A percentile compares a stretch with the other conserved stretches of the same genome.
These are phyloP conservation scores for Kurtzmaniella natalensis DNA, from an alignment of 1,139 yeast species.

Conservation along the genomic window DNA sequence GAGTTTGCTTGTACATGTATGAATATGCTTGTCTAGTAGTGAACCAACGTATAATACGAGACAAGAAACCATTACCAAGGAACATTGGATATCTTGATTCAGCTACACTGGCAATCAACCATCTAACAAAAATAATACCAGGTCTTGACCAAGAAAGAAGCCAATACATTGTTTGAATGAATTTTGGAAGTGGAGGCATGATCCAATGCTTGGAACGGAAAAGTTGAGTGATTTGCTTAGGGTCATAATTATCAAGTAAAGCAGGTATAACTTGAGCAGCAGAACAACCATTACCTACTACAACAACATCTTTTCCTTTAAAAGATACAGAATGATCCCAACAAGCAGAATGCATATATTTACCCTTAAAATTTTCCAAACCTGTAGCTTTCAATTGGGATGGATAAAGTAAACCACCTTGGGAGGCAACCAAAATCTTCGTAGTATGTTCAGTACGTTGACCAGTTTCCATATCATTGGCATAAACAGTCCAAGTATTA, in stretches of 20 bases:
- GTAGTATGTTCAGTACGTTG: constrained; percentile 23
- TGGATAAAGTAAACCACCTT: constrained; percentile 40
- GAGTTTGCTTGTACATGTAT: constrained; percentile 31
- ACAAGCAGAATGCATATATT: constrained; percentile 44
- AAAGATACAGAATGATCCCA: constrained; percentile 42
- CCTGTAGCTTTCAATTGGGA: constrained; percentile 29
- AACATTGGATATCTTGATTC: constrained; percentile 36
- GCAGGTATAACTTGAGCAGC: constrained; percentile 41
- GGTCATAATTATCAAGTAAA: constrained; percentile 24
- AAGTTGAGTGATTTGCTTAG: constrained; percentile 29
- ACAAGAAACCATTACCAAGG: constrained; percentile 25
- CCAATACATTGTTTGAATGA: constrained; percentile 19
- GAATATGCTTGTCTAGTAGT: constrained; percentile 16
- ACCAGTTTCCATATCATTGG: constrained; percentile 33
- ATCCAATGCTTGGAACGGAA: constrained; percentile 37
- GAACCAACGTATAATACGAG: constrained; percentile 24
- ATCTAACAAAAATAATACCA: constrained; percentile 26
- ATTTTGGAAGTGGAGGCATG: constrained; percentile 34
- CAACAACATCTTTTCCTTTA: constrained; percentile 29
- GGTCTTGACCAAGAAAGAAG: constrained; percentile 21
- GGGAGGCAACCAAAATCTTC: constrained; percentile 28
- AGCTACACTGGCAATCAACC: constrained; percentile 24
- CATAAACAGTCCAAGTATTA: constrained; percentile 35
- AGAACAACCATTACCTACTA: constrained; percentile 43
- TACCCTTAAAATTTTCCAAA: constrained; percentile 39